Evolutionary conservation across 148 eudicot genomes (phyloP), one percentile per base, ranked within the genome.

Genomic region (Mesembryanthemum crystallinum): DNA sequence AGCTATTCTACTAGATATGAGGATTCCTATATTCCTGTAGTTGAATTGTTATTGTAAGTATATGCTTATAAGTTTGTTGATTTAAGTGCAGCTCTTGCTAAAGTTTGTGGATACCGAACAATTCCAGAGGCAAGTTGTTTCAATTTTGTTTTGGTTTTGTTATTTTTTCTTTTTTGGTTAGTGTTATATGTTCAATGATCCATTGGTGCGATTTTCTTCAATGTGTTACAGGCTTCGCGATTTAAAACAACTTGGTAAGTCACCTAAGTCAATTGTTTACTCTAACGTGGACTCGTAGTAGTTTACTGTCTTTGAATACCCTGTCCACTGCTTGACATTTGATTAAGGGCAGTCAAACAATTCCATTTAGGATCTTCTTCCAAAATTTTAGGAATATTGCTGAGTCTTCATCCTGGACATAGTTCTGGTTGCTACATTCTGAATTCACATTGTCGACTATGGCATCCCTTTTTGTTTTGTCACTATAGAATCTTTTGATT

Each of bases 91-190:
- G 97, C 83, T 89, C 45, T 83, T 71, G 73, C 71, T 89, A 83
- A 92, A 90, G 82, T 90, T 92, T 73, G 72, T 90, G 61, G 97
- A 92, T 76, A 90, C 97, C 0, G 90, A 90, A 76, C 90, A 92
- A 75, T 92, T 89, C 77, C 97, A 92, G 73, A 92, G 97, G 97
- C 82, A 81, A 85, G 88, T 83, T 79, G 4, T 27, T 23, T 29
- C 37, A 55, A 65, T 39, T 20, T 23, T 1, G 24, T 39, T 30
- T 37, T 3, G 15, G n/a, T 23, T 35, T 74, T 23, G 13, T 14
- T 1, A 8, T 68, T 57, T 24, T 8, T 78, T 39, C 25, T 29
- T n/a, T 17, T 67, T 24, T 35, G 39, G 21, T 35, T 67, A 14
- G 4, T 61, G 12, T 10, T 11, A 9, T 60, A 14, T 77, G 17